Conservation (phyloP, 1,284 basidiomycete genomes). For the Cryptococcus deneoformans region DNA sequence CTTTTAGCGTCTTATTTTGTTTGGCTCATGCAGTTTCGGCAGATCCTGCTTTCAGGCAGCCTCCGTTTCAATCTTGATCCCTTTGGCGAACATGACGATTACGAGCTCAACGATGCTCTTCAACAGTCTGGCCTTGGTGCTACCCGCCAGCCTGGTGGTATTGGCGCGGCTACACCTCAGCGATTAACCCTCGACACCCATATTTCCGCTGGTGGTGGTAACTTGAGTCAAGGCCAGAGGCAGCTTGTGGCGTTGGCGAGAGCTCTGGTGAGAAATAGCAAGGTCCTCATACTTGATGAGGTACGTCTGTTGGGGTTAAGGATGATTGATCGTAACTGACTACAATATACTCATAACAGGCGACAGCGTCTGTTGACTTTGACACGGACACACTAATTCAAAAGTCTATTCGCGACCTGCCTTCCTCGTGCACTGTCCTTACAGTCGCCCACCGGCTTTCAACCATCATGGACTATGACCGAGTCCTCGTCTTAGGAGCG, state of each 20-base stretch:
- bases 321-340: background rate
- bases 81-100: constrained; percentile 69
- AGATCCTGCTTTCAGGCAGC: constrained; percentile 66
- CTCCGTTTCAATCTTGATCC: constrained; percentile 74
- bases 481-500: constrained; percentile 55
- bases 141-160: constrained; percentile 14
- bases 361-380: constrained; percentile 51
- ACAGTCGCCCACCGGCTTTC: constrained; percentile 53
- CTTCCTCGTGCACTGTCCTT: constrained; percentile 48
- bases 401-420: constrained; percentile 52
- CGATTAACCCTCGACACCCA: constrained; percentile 46
- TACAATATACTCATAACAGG: constrained; percentile 14
- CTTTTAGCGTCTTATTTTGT: constrained; percentile 1
- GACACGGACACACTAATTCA: constrained; percentile 54
- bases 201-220: constrained; percentile 54
- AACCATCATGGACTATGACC: constrained; percentile 55
- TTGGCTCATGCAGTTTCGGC: constrained; percentile 5
- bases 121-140: constrained; percentile 51
- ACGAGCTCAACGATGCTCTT: constrained; percentile 55
- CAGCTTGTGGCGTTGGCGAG: constrained; percentile 61
- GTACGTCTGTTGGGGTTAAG: constrained; percentile 15
- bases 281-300: constrained; percentile 58
- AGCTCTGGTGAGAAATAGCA: constrained; percentile 55
- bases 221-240: constrained; percentile 68
- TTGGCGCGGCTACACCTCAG: constrained; percentile 35